Evolutionary conservation across 2,329 filamentous ascomycete genomes (phyloP).

Genomic region (Ascochyta koolunga): DNA sequence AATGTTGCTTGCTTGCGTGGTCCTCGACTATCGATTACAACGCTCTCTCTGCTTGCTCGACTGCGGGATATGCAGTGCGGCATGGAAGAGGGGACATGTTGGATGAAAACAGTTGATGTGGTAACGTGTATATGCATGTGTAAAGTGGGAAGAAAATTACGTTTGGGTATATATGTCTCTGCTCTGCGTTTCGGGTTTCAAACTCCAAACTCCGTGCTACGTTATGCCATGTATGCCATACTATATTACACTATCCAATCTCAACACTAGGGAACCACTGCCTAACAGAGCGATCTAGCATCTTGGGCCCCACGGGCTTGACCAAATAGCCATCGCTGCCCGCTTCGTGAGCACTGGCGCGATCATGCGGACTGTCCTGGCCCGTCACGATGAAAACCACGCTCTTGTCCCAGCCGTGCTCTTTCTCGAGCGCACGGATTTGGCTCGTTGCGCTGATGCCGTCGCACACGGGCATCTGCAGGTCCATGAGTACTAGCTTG

Average conservation of each 20-base stretch:
- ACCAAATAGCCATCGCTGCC: slow-evolving; percentile 41
- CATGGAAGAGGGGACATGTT: too few species aligned
- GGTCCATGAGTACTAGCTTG: slow-evolving; percentile 49
- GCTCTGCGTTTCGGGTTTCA: not conserved
- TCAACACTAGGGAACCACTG: slow-evolving; percentile 28
- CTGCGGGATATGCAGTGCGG: too few species aligned
- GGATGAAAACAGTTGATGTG: too few species aligned
- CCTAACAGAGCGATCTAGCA: slow-evolving; percentile 30
- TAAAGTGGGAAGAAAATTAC: not conserved
- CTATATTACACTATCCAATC: slow-evolving; percentile 1
- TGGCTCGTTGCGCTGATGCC: slow-evolving; percentile 44
- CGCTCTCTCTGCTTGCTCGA: too few species aligned
- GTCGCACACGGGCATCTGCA: slow-evolving; percentile 51
- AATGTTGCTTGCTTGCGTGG: too few species aligned
- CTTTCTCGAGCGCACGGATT: slow-evolving; percentile 43
- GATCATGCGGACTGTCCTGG: slow-evolving; percentile 38
- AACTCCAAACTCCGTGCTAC: slow-evolving; percentile 2
- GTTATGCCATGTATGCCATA: slow-evolving; percentile 1
- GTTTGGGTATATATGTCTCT: not conserved
- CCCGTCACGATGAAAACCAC: slow-evolving; percentile 45
- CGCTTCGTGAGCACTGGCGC: slow-evolving; percentile 29
- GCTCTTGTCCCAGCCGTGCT: slow-evolving; percentile 28
- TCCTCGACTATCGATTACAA: too few species aligned
- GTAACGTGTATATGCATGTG: not conserved
- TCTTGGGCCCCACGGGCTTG: slow-evolving; percentile 42